phyloP scores from a whole-genome alignment of 2,329 filamentous ascomycete species.

The Emmonsiellopsis sp. region DNA sequence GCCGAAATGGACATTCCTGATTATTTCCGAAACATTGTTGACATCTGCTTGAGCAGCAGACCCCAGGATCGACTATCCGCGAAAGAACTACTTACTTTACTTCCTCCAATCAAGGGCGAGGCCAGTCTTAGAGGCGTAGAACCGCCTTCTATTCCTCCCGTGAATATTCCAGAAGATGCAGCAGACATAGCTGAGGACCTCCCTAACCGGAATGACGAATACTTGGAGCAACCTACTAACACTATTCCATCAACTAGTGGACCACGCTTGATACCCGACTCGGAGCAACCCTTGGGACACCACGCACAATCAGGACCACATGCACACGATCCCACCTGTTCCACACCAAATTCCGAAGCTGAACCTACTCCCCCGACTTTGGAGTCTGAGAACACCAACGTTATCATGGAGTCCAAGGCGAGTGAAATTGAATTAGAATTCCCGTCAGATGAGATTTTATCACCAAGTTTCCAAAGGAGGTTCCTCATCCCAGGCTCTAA shows the following conservation, averaged over 20 bases:
- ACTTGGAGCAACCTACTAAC: conserved; percentile 8
- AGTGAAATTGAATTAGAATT: conserved; percentile 14
- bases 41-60: conserved; percentile 64
- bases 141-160: not conserved
- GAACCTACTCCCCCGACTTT: not conserved
- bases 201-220: conserved; percentile 3
- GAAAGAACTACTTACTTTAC: conserved; percentile 58
- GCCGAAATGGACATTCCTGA: conserved; percentile 53
- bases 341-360: not conserved
- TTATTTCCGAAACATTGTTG: conserved; percentile 70
- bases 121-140: not conserved
- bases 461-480: conserved; percentile 6
- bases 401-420: conserved; percentile 1
- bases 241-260: conserved; percentile 4
- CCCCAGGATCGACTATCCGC: conserved; percentile 68
- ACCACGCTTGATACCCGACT: conserved; percentile 9
- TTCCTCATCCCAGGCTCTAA: not conserved
- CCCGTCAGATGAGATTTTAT: conserved; percentile 6
- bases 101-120: conserved; percentile 41
- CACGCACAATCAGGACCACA: too few relatives aligned
- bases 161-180: conserved; percentile 9
- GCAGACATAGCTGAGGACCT: conserved; percentile 7
- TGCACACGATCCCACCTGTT: not conserved
- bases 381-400: too few relatives aligned
- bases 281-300: not conserved